Evolutionary conservation across 352 stramenopile species (phyloP).

Genomic region (Globisporangium echinulatum): DNA sequence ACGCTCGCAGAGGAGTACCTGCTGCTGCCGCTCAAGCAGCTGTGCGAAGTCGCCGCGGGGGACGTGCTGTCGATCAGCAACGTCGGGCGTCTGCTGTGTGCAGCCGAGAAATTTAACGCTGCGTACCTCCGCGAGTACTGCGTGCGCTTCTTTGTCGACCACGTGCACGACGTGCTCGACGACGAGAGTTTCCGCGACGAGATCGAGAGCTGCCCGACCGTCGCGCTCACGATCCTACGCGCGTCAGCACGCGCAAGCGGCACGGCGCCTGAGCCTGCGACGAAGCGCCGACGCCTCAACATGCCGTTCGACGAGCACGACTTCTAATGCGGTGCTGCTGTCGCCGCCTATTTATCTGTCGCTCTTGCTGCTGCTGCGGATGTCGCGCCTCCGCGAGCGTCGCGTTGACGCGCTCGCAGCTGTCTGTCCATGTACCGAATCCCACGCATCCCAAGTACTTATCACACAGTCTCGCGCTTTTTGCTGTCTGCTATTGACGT

Average conservation of each 20-base stretch:
- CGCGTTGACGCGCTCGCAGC: slow-evolving; percentile 1
- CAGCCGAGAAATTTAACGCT: slow-evolving; percentile 82
- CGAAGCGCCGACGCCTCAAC: slow-evolving; percentile 71
- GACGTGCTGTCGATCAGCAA: slow-evolving; percentile 70
- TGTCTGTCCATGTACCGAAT: slow-evolving; percentile 8
- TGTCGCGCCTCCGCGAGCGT: no score
- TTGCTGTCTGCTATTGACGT: not conserved
- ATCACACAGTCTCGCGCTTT: no score
- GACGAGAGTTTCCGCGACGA: slow-evolving; percentile 80
- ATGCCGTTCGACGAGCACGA: slow-evolving; percentile 79
- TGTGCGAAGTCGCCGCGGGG: slow-evolving; percentile 69
- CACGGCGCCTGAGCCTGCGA: slow-evolving; percentile 28
- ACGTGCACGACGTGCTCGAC: slow-evolving; percentile 75
- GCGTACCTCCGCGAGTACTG: slow-evolving; percentile 79
- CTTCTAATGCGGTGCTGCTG: slow-evolving; percentile 27
- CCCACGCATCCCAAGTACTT: no score
- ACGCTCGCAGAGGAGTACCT: slow-evolving; percentile 80
- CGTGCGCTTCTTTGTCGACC: slow-evolving; percentile 68
- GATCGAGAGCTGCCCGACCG: slow-evolving; percentile 66
- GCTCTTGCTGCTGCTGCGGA: slow-evolving; percentile 8
- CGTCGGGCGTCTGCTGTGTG: slow-evolving; percentile 69
- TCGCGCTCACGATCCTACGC: slow-evolving; percentile 74
- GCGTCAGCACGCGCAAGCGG: slow-evolving; percentile 33
- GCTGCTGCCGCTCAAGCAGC: slow-evolving; percentile 62
- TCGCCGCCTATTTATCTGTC: slow-evolving; percentile 32